Evolutionary conservation across 2,329 filamentous ascomycete species (phyloP), one percentile per base, ranked within the genome.

Genomic region (Fusarium annulatum): DNA sequence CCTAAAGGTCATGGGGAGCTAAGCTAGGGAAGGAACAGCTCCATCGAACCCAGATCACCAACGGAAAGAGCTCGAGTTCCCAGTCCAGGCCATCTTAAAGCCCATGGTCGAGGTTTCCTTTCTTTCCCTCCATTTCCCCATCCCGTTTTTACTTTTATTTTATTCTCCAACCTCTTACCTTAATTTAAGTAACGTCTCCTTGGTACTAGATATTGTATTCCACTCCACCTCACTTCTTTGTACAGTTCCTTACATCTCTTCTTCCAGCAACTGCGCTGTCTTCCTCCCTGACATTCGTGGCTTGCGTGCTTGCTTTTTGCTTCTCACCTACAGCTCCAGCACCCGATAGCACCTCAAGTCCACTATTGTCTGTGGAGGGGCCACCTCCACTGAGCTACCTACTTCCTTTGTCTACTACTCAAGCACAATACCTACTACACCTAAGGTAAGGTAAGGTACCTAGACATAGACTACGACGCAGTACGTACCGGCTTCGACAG

Each of bases 11-110:
- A 61, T 65, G 52, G 48, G 59, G 52, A 57, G 69, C 60, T 62
- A 73, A 52, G 51, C 65, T 63, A 51, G 51, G 64, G 71, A 67
- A 74, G 67, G 66, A 61, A 70, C 58, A 67, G 58, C 28, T 34
- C 23, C 69, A 59, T 53, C 61, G 49, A 34, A 71, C 59, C 53
- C 33, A 64, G 61, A 64, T 48, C 45, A 57, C 51, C 45, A 63
- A 63, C 46, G 52, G 68, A 68, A 71, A 61, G 66, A 71, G 61
- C n/a, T 42, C 41, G 34, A 67, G 58, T 61, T 69, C 64, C 64
- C 21, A 57, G 28, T 46, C 53, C 53, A 55, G 53, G 42, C 48
- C 60, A 56, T 60, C 65, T 60, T 55, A 64, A 69, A 51, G 52
- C 36, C 38, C 39, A 49, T 48, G 45, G 39, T 63, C 43, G 51